Evolutionary conservation across 2,329 filamentous ascomycete genomes (phyloP), one percentile per base, ranked within the genome.

Genomic region (Sclerotinia trifoliorum): DNA sequence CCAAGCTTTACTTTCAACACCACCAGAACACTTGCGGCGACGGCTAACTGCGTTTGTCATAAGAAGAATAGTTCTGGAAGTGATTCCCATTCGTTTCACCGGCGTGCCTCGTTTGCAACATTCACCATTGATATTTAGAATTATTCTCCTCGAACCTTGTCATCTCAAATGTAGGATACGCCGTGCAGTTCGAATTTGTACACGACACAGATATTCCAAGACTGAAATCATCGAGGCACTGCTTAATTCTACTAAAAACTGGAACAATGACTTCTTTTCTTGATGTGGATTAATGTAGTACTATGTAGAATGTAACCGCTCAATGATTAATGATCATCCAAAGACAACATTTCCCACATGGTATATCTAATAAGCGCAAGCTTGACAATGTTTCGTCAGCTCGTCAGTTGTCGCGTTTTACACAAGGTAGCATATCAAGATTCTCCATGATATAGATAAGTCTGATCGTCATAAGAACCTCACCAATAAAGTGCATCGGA

Each of bases 401-500:
- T 39, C 46, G 17, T 35, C 26, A 49, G 4, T 4, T 35, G 35
- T 19, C 17, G 35, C 13, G 8, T 24, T 17, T n/a, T 35, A n/a
- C 8, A 35, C 4, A 24, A 49, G 19, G 19, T 49, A n/a, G 13
- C 1, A 35, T 35, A 49, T 5, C 21, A 62, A 39, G 7, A 35
- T 49, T 10, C 10, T 49, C 10, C 46, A 39, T 39, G 15, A 5
- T 46, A 26, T 29, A 19, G 26, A 32, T 6, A 15, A 56, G 15
- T 21, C 11, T 26, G 17, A 24, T 26, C 56, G 35, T 32, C 24
- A 44, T 44, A n/a, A 63, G 17, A 51, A 39, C 32, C 29, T 63
- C 60, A 42, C 60, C 60, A 65, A 65, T 65, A 26, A 24, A 55
- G 35, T 32, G 13, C 32, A 44, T 32, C 21, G 15, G 19, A 67